Percentiles rank a stretch among this genome's conserved stretches.
phyloP scores from a whole-genome alignment of 2,329 filamentous ascomycete genomes.

The Penicillium sp. region DNA sequence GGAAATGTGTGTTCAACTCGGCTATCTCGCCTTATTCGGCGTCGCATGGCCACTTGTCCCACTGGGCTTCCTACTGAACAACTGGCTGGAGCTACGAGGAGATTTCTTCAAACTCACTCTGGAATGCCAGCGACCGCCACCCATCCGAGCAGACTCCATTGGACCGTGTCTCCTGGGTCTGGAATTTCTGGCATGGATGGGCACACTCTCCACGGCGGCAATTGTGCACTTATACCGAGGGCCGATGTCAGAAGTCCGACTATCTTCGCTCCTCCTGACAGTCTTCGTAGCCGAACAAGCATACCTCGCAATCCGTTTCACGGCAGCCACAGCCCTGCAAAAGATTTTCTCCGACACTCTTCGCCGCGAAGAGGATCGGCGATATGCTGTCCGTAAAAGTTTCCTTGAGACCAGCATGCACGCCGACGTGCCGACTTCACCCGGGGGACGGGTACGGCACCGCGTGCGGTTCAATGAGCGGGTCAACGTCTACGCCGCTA shows the following conservation, averaged over 20 bases:
- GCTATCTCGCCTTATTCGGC: constrained; percentile 86
- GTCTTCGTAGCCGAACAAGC: constrained; percentile 80
- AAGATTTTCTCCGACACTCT: constrained; percentile 78
- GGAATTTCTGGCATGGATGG: constrained; percentile 88
- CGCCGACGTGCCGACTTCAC: constrained; percentile 10
- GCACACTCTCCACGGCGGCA: constrained; percentile 79
- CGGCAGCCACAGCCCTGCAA: constrained; percentile 64
- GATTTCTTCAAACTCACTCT: constrained; percentile 93
- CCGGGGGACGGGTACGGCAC: constrained; percentile 13
- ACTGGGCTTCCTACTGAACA: constrained; percentile 84
- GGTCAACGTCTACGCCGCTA: constrained; percentile 30
- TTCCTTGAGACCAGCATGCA: constrained; percentile 53
- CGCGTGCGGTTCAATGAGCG: constrained; percentile 34
- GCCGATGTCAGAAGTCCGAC: constrained; percentile 62
- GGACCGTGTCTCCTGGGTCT: constrained; percentile 86
- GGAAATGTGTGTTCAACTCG: constrained; percentile 88
- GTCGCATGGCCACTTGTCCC: constrained; percentile 93
- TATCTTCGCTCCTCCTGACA: constrained; percentile 71
- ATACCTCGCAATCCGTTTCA: constrained; percentile 68
- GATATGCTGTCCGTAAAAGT: constrained; percentile 71
- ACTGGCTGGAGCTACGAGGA: constrained; percentile 90
- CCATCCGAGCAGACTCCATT: constrained; percentile 87
- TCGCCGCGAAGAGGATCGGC: constrained; percentile 74
- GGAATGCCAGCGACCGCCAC: constrained; percentile 82
- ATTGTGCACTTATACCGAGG: constrained; percentile 83